phyloP scores from a whole-genome alignment of 2,329 filamentous ascomycete genomes.

The Alternaria rosae region DNA sequence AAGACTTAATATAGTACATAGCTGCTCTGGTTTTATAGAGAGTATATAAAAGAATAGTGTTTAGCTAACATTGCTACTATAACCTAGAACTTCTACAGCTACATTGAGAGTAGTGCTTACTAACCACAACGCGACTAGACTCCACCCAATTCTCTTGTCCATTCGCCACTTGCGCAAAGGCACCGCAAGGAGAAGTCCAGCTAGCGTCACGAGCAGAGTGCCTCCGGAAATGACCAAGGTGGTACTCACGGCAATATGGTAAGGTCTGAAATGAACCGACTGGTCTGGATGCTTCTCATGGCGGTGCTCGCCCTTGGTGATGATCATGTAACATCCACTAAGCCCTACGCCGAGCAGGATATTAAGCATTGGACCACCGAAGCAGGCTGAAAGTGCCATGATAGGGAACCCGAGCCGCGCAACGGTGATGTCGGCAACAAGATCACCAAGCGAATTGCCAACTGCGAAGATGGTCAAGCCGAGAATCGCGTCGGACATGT shows the following conservation, averaged over 20 bases:
- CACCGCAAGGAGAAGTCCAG: constrained; percentile 79
- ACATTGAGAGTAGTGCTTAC: constrained; percentile 84
- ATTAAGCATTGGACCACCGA: constrained; percentile 98
- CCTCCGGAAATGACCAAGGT: constrained; percentile 85
- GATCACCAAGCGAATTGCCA: constrained; percentile 91
- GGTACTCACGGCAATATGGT: constrained; percentile 82
- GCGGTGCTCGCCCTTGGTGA: constrained; percentile 70
- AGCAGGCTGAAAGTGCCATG: constrained; percentile 94
- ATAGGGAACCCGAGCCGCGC: constrained; percentile 93
- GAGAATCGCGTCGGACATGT: constrained; percentile 93
- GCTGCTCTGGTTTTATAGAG: neutral
- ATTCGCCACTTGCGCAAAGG: constrained; percentile 59
- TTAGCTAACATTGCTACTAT: constrained; percentile 40
- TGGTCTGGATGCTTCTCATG: constrained; percentile 72
- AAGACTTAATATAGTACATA: neutral
- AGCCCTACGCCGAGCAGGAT: constrained; percentile 95
- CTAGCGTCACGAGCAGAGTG: constrained; percentile 81
- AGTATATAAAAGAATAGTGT: neutral
- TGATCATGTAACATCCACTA: constrained; percentile 85
- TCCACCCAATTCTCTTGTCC: constrained; percentile 69
- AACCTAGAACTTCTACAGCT: constrained; percentile 70
- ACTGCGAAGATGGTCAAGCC: constrained; percentile 96
- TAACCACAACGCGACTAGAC: constrained; percentile 80
- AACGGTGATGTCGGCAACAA: constrained; percentile 94
- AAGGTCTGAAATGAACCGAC: constrained; percentile 74